Evolutionary conservation across 768 basidiomycete genomes (phyloP).

Genomic region (Russula virescens): DNA sequence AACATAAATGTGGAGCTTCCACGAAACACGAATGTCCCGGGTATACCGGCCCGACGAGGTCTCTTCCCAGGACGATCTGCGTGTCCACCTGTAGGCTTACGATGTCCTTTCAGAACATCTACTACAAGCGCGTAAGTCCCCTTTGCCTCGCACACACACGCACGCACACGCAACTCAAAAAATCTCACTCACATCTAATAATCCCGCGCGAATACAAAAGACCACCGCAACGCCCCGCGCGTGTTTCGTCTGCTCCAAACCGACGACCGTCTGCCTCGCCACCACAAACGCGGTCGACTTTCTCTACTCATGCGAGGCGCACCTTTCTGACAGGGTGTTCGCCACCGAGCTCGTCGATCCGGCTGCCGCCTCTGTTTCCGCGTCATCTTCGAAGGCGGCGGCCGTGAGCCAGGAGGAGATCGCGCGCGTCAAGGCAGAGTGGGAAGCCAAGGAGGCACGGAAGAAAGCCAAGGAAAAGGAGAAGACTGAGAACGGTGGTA

Average conservation of each 20-base stretch:
- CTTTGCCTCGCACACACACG: too few species aligned
- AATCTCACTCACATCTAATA: not conserved
- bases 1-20: too few species aligned
- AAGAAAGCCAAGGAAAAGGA: constrained; percentile 38
- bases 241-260: constrained; percentile 75
- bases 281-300: constrained; percentile 82
- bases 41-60: too few species aligned
- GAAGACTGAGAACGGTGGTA: not conserved
- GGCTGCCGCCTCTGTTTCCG: constrained; percentile 18
- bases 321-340: constrained; percentile 77
- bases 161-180: not conserved
- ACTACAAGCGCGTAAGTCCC: constrained; percentile 77
- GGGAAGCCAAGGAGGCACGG: constrained; percentile 65
- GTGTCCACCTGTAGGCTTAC: not conserved
- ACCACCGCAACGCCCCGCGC: constrained; percentile 70
- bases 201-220: constrained; percentile 34
- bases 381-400: constrained; percentile 33
- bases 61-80: too few species aligned
- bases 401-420: constrained; percentile 63
- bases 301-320: constrained; percentile 75
- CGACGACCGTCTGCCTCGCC: constrained; percentile 78
- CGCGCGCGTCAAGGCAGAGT: constrained; percentile 70
- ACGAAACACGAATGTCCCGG: too few species aligned
- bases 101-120: constrained; percentile 79
- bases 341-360: constrained; percentile 45